These are phyloP conservation scores for Ramalina intermedia DNA, from an alignment of 495 filamentous ascomycete species.

Conservation along the genomic window DNA sequence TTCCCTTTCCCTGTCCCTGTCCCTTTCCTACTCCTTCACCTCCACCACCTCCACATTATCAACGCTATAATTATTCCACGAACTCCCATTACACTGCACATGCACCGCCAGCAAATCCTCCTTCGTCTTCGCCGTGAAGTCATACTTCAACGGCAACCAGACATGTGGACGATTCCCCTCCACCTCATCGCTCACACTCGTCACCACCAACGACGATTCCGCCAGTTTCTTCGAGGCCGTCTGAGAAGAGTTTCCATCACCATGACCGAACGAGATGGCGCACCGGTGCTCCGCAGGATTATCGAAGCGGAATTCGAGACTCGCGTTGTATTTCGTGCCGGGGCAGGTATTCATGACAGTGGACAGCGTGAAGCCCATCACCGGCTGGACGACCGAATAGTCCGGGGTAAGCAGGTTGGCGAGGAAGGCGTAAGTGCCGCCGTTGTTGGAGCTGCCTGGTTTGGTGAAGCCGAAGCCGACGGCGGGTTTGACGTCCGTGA, in stretches of 20 bases:
- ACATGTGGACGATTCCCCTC: neutral
- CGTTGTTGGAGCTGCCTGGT: conserved; percentile 2
- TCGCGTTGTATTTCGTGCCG: neutral
- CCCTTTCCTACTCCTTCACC: neutral
- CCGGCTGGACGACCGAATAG: neutral
- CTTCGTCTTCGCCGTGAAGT: neutral
- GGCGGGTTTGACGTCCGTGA: neutral
- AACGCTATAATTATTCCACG: conserved; percentile 1
- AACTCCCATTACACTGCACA: neutral
- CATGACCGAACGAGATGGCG: neutral
- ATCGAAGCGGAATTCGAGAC: neutral
- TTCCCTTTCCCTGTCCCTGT: neutral
- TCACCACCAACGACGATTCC: neutral
- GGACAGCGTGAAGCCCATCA: neutral
- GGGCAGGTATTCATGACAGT: neutral
- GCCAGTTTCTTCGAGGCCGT: neutral
- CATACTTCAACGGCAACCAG: neutral
- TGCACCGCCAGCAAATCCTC: neutral
- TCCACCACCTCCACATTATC: neutral
- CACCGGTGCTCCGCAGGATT: neutral
- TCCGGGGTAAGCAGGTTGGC: conserved; percentile 1
- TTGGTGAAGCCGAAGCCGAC: conserved; percentile 4
- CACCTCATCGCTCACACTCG: neutral
- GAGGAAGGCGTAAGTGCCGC: conserved; percentile 3
- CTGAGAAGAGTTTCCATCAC: too few species aligned